phyloP scores from a whole-genome alignment of 768 basidiomycete genomes.

The Hygrophoropsis aurantiaca region DNA sequence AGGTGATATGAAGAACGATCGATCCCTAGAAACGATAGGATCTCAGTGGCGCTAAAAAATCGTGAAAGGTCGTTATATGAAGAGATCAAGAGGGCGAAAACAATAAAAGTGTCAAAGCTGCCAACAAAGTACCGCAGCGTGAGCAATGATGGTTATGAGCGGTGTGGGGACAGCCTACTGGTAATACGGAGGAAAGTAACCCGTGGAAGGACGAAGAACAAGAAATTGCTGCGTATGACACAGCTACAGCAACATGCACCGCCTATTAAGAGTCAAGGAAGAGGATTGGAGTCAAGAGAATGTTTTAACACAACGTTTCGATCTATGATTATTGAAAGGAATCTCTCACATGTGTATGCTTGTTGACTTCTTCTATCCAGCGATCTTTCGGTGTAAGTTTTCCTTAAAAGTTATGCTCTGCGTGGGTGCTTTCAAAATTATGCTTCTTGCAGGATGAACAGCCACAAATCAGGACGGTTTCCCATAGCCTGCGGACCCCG shows the following conservation, averaged over 20 bases:
- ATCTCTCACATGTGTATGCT: slow-evolving; percentile 26
- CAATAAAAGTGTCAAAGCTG: slow-evolving; percentile 6
- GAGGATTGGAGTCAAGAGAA: slow-evolving; percentile 11
- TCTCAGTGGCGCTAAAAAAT: slow-evolving; percentile 15
- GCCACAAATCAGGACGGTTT: slow-evolving; percentile 16
- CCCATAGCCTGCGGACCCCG: slow-evolving; percentile 14
- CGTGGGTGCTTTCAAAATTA: slow-evolving; percentile 18
- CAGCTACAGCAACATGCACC: slow-evolving; percentile 15
- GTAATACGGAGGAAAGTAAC: neutral
- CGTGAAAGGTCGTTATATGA: slow-evolving; percentile 30
- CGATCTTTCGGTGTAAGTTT: slow-evolving; percentile 28
- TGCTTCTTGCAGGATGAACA: slow-evolving; percentile 15
- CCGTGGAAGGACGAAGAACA: neutral
- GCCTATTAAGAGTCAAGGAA: slow-evolving; percentile 11
- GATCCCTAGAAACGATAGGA: neutral
- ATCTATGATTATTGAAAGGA: slow-evolving; percentile 6
- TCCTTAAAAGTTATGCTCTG: slow-evolving; percentile 29
- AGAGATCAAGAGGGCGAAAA: slow-evolving; percentile 2
- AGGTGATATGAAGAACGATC: neutral
- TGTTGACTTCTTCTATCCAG: slow-evolving; percentile 24
- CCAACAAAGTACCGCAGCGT: neutral
- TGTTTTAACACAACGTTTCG: slow-evolving; percentile 16
- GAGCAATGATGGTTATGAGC: slow-evolving; percentile 7
- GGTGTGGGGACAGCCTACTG: slow-evolving; percentile 10
- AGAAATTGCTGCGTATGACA: neutral